A percentile compares a stretch with the other conserved stretches of the same genome.
Evolutionary conservation across 2,329 filamentous ascomycete species (phyloP).

Genomic region (Ramularia collo-cygni): DNA sequence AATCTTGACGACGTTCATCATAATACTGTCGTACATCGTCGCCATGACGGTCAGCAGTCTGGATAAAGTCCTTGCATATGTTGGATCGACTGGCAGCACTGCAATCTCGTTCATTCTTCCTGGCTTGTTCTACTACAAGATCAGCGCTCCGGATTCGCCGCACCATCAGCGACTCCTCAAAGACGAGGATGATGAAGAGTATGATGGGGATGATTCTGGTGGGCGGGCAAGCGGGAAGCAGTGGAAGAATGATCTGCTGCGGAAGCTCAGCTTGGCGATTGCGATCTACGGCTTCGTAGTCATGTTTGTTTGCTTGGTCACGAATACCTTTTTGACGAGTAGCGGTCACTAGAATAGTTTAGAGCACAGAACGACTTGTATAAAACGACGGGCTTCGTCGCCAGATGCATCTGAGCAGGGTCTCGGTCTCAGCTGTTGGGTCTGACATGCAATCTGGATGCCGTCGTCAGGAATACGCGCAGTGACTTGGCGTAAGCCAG

Average conservation of each 20-base stretch:
- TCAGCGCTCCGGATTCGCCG: constrained; percentile 78
- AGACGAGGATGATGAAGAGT: constrained; percentile 79
- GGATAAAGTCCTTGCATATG: constrained; percentile 87
- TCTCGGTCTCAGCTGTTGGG: too few species aligned
- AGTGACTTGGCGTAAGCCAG: too few species aligned
- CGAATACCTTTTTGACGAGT: constrained; percentile 67
- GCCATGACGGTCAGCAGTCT: constrained; percentile 87
- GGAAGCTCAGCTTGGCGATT: constrained; percentile 67
- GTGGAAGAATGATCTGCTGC: constrained; percentile 57
- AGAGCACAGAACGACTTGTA: too few species aligned
- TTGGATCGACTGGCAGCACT: constrained; percentile 88
- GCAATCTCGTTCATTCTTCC: constrained; percentile 96
- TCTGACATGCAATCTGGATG: too few species aligned
- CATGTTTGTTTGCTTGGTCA: constrained; percentile 80
- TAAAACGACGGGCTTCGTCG: too few species aligned
- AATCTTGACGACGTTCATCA: constrained; percentile 75
- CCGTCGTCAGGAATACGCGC: too few species aligned
- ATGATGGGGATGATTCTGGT: constrained; percentile 51
- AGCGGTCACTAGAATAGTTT: too few species aligned
- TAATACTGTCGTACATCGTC: constrained; percentile 76
- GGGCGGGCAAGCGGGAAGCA: constrained; percentile 39
- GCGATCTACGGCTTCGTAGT: constrained; percentile 78
- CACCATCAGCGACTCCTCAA: constrained; percentile 83
- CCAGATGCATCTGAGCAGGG: too few species aligned
- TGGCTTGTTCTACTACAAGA: constrained; percentile 97